These are phyloP conservation scores for Clarkia xantiana DNA, from an alignment of 345 rosid species.

Conservation along the genomic window DNA sequence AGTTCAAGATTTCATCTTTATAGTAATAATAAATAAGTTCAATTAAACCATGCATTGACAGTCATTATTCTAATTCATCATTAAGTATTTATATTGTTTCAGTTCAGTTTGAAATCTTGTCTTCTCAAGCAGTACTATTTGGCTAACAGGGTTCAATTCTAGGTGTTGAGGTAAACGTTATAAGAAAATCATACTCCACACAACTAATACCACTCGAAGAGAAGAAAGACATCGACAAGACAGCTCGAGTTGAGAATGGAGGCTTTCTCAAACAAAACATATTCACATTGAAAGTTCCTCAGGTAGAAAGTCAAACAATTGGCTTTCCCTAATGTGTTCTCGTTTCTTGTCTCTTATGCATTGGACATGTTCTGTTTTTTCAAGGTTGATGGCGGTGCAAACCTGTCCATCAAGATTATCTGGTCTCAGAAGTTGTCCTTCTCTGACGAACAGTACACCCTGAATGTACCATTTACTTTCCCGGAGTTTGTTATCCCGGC, in stretches of 20 bases:
- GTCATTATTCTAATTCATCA: not conserved
- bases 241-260: conserved; percentile 31
- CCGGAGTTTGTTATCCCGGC: conserved; percentile 81
- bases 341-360: not conserved
- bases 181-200: conserved; percentile 43
- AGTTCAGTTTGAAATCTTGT: not conserved
- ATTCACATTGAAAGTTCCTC: conserved; percentile 61
- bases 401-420: conserved; percentile 43
- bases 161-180: conserved; percentile 79
- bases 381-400: conserved; percentile 86
- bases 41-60: too few species aligned
- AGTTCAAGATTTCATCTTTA: too few species aligned
- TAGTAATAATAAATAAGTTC: too few species aligned
- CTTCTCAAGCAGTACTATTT: conserved; percentile 26
- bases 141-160: conserved; percentile 96
- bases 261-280: conserved; percentile 55
- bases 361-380: conserved; percentile 3
- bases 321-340: not conserved
- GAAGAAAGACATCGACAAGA: conserved; percentile 26
- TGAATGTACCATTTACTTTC: conserved; percentile 62
- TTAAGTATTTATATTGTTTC: not conserved
- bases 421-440: conserved; percentile 73
- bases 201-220: conserved; percentile 32
- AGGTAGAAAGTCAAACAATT: conserved; percentile 23
- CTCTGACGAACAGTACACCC: conserved; percentile 37